phyloP scores from a whole-genome alignment of 2,329 filamentous ascomycete species.

The Sporothrix schenckii region DNA sequence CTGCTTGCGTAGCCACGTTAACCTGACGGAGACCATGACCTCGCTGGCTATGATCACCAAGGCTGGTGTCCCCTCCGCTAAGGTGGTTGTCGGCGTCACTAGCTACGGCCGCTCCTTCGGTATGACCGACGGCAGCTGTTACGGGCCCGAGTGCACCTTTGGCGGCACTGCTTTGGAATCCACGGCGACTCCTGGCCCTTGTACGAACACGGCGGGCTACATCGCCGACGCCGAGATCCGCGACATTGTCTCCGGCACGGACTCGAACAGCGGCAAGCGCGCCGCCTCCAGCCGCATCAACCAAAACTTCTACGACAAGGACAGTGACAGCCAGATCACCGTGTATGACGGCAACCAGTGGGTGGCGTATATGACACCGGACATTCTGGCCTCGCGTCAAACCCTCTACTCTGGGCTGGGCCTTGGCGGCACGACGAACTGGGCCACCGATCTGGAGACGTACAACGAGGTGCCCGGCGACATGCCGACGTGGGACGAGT shows the following conservation, averaged over 20 bases:
- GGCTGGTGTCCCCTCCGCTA: slow-evolving; percentile 39
- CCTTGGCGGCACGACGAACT: slow-evolving; percentile 38
- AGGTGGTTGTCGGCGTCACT: slow-evolving; percentile 42
- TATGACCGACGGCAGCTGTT: slow-evolving; percentile 42
- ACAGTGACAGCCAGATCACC: slow-evolving; percentile 33
- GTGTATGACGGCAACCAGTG: slow-evolving; percentile 35
- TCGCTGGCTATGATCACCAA: slow-evolving; percentile 47
- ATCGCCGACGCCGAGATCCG: slow-evolving; percentile 47
- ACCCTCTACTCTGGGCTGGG: slow-evolving; percentile 30
- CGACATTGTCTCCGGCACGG: slow-evolving; percentile 23
- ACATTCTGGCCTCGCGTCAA: slow-evolving; percentile 32
- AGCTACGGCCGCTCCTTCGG: slow-evolving; percentile 45
- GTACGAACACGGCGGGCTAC: slow-evolving; percentile 46
- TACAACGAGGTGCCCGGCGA: slow-evolving; percentile 15
- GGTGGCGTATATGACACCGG: slow-evolving; percentile 36
- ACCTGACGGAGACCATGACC: slow-evolving; percentile 44
- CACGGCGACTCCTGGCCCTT: slow-evolving; percentile 41
- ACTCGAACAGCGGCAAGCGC: background rate
- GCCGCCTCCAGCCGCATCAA: slow-evolving; percentile 14
- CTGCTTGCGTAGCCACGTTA: slow-evolving; percentile 45
- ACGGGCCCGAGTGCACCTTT: slow-evolving; percentile 42
- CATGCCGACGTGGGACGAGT: slow-evolving; percentile 31
- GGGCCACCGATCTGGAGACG: slow-evolving; percentile 39
- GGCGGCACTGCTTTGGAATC: slow-evolving; percentile 39
- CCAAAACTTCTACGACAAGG: slow-evolving; percentile 28